Evolutionary conservation across 164 flowering plant species (phyloP).

Genomic region (Macadamia integrifolia): DNA sequence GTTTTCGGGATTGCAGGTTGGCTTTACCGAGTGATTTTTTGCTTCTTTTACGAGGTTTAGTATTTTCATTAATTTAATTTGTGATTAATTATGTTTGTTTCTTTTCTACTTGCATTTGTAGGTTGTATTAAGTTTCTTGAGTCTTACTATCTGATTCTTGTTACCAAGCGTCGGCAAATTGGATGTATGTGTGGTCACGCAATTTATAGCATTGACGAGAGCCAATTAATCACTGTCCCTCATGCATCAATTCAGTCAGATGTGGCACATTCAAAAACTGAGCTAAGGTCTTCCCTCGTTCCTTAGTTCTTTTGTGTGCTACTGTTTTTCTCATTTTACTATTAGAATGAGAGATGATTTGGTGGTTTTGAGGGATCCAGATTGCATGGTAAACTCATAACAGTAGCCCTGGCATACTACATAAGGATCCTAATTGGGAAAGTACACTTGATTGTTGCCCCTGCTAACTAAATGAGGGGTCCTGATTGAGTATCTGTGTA

Average conservation of each 20-base stretch:
- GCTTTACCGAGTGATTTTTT: slow-evolving; percentile 5
- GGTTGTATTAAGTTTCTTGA: slow-evolving; percentile 96
- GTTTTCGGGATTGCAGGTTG: slow-evolving; percentile 90
- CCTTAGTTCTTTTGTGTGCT: not conserved
- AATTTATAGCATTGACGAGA: slow-evolving; percentile 85
- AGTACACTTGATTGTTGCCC: too few species aligned
- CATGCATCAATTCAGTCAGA: slow-evolving; percentile 87
- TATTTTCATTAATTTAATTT: not conserved
- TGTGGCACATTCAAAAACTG: slow-evolving; percentile 87
- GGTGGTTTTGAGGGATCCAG: too few species aligned
- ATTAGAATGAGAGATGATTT: too few species aligned
- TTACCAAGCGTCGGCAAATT: slow-evolving; percentile 88
- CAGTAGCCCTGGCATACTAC: too few species aligned
- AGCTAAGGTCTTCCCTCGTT: slow-evolving; percentile 54
- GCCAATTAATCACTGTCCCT: slow-evolving; percentile 79
- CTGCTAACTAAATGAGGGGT: too few species aligned
- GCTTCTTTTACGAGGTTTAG: not conserved
- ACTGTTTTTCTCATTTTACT: not conserved
- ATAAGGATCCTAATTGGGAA: too few species aligned
- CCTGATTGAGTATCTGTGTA: too few species aligned
- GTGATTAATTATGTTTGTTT: not conserved
- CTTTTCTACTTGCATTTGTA: slow-evolving; percentile 13
- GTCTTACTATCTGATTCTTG: slow-evolving; percentile 84
- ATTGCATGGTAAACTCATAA: too few species aligned
- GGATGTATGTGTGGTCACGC: slow-evolving; percentile 96